A percentile compares a stretch with the other conserved stretches of the same genome.
Conservation (phyloP, 176 grass and related monocot genomes). For the Triticum aestivum region DNA sequence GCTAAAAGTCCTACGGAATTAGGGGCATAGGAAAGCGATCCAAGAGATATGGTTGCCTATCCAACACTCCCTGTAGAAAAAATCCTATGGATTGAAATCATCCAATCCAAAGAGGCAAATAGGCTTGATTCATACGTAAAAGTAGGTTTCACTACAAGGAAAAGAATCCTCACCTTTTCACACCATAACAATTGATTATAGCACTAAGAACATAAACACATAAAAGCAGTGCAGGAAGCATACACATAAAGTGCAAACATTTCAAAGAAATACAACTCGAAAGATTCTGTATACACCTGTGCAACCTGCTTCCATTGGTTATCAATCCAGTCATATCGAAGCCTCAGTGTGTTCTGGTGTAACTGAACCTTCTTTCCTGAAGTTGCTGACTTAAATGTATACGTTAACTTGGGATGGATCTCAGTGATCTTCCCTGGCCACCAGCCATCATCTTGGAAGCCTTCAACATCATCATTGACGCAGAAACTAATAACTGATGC, state of each 20-base stretch:
- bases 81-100: neutral
- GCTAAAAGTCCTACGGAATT: neutral
- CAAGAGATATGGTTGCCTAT: neutral
- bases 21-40: neutral
- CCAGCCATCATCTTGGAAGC: constrained; percentile 56
- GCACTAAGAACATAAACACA: neutral
- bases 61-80: neutral
- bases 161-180: neutral
- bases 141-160: neutral
- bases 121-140: neutral
- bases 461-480: constrained; percentile 63
- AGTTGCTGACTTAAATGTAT: constrained; percentile 42
- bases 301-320: constrained; percentile 44
- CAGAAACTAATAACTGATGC: constrained; percentile 41
- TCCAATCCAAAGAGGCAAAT: neutral
- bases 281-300: constrained; percentile 42
- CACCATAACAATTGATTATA: neutral
- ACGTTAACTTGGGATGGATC: constrained; percentile 31
- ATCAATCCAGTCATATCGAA: constrained; percentile 52
- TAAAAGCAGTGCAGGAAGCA: constrained; percentile 3
- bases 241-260: constrained; percentile 13
- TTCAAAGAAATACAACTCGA: constrained; percentile 25
- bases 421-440: constrained; percentile 54
- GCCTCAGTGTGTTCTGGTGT: constrained; percentile 50
- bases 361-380: constrained; percentile 54